A percentile compares a stretch with the other conserved stretches of the same genome.
Conservation (phyloP, 2,329 filamentous ascomycete genomes). For the Diaporthe citriasiana region DNA sequence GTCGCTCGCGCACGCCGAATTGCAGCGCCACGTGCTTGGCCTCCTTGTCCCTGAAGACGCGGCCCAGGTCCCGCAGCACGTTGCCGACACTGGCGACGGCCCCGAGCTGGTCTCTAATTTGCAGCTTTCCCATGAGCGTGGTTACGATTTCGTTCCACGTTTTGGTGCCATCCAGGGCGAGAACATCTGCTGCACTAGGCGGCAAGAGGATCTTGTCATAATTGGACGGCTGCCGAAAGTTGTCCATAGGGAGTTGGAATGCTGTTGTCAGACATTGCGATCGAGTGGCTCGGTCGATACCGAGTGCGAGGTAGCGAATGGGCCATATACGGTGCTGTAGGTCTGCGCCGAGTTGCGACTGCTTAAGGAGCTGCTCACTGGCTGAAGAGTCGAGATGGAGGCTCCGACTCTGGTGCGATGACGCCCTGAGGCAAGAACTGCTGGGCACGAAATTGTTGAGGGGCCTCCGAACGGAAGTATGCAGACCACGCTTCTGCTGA, state of each 20-base stretch:
- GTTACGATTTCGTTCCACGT: neutral
- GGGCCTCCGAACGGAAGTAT: conserved; percentile 21
- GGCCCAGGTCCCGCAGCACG: conserved; percentile 68
- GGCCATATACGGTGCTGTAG: conserved; percentile 51
- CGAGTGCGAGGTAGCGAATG: conserved; percentile 71
- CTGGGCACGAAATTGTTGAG: neutral
- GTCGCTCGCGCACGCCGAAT: conserved; percentile 44
- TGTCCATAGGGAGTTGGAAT: neutral
- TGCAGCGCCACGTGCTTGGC: conserved; percentile 62
- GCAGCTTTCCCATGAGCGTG: conserved; percentile 62
- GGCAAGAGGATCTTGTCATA: conserved; percentile 50
- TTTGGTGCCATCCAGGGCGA: conserved; percentile 13
- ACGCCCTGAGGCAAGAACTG: neutral
- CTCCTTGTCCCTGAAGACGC: conserved; percentile 62
- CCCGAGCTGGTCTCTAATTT: conserved; percentile 57
- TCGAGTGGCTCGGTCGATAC: conserved; percentile 73
- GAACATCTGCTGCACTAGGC: conserved; percentile 53
- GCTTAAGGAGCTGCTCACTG: conserved; percentile 64
- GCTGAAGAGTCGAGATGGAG: conserved; percentile 37
- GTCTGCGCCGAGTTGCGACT: conserved; percentile 59
- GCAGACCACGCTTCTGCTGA: conserved; percentile 36
- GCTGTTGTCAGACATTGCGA: conserved; percentile 71
- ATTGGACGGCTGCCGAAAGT: conserved; percentile 62
- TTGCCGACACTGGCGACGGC: conserved; percentile 52
- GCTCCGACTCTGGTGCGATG: conserved; percentile 25